A percentile compares a stretch with the other conserved stretches of the same genome.
Evolutionary conservation across 1,139 yeast genomes (phyloP).

Genomic region (Nadsonia commutata): DNA sequence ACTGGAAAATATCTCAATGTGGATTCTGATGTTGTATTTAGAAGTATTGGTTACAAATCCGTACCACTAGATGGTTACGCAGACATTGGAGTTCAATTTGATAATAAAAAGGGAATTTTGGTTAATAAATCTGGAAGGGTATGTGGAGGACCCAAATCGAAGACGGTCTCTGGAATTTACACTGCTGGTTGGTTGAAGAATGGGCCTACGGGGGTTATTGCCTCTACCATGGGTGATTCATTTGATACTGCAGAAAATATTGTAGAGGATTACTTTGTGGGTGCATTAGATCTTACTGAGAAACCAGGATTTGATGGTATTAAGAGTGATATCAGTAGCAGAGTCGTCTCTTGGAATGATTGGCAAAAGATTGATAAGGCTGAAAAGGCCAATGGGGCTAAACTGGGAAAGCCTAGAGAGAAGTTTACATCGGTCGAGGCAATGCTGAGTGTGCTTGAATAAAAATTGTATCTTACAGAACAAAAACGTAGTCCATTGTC

Average conservation of each 20-base stretch:
- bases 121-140: slow-evolving; percentile 50
- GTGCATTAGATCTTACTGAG: slow-evolving; percentile 10
- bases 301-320: slow-evolving; percentile 25
- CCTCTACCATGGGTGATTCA: slow-evolving; percentile 78
- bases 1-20: slow-evolving; percentile 28
- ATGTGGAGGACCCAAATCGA: slow-evolving; percentile 11
- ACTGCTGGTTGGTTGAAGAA: slow-evolving; percentile 87
- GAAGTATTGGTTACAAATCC: slow-evolving; percentile 78
- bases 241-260: slow-evolving; percentile 61
- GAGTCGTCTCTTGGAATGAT: slow-evolving; percentile 47
- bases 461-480: neutral
- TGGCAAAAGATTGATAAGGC: slow-evolving; percentile 49
- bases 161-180: slow-evolving; percentile 39
- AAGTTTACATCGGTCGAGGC: slow-evolving; percentile 28
- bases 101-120: slow-evolving; percentile 35
- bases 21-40: slow-evolving; percentile 54
- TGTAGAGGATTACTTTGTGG: slow-evolving; percentile 30
- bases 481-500: too few relatives aligned
- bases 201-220: slow-evolving; percentile 86
- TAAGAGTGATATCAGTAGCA: slow-evolving; percentile 17
- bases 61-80: slow-evolving; percentile 43
- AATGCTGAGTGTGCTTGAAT: slow-evolving; percentile 1
- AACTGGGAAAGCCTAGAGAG: slow-evolving; percentile 37
- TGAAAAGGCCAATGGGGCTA: slow-evolving; percentile 38
- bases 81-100: slow-evolving; percentile 38